Conservation (phyloP, 2,329 filamentous ascomycete genomes). For the Scolecobasidium constrictum region DNA sequence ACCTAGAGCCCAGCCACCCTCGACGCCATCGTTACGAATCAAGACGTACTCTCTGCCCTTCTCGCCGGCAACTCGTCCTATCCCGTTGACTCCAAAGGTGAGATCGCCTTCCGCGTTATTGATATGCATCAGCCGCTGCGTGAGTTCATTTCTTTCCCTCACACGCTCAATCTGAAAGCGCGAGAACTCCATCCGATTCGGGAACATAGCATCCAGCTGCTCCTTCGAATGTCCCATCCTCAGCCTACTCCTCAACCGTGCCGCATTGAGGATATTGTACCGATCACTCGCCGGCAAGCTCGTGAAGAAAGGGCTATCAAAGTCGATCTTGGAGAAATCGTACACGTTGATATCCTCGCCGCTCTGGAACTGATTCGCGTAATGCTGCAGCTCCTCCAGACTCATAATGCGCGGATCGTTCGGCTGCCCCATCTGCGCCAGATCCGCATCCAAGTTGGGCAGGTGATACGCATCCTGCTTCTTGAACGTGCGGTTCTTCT, state of each 20-base stretch:
- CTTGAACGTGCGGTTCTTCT: constrained; percentile 62
- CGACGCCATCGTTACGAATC: constrained; percentile 88
- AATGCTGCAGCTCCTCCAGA: constrained; percentile 84
- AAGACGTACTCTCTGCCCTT: constrained; percentile 89
- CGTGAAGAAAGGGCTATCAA: constrained; percentile 89
- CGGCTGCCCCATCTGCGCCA: constrained; percentile 77
- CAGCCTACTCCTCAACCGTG: constrained; percentile 73
- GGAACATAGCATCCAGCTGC: constrained; percentile 92
- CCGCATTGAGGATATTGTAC: constrained; percentile 96
- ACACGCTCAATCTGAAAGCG: constrained; percentile 94
- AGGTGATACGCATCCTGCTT: constrained; percentile 95
- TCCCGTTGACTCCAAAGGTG: constrained; percentile 48
- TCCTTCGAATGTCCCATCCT: constrained; percentile 96
- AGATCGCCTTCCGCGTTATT: constrained; percentile 78
- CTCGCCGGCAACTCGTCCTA: constrained; percentile 67
- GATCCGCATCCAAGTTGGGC: constrained; percentile 67
- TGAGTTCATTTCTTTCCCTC: constrained; percentile 83
- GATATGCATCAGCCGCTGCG: constrained; percentile 87
- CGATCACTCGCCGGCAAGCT: constrained; percentile 81
- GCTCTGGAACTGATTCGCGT: constrained; percentile 81
- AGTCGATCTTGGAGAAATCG: constrained; percentile 98
- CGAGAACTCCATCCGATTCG: constrained; percentile 93
- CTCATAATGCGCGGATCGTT: constrained; percentile 97
- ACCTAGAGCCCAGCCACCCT: constrained; percentile 91
- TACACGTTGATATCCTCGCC: constrained; percentile 82